phyloP scores from a whole-genome alignment of 257 asterid genomes.

The Solanum lycopersicoides region DNA sequence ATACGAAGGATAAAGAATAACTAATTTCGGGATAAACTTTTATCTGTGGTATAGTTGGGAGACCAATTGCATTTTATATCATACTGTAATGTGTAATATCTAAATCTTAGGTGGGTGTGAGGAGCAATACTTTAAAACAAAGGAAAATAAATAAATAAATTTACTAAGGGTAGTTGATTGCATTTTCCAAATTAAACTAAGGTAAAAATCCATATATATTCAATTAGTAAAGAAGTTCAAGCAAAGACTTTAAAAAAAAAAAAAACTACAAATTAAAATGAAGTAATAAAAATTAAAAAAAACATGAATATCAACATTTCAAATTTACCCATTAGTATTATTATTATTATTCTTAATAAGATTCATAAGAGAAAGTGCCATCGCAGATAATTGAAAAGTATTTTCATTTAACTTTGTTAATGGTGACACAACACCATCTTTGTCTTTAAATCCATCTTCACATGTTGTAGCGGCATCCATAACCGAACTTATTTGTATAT shows the following conservation, averaged over 20 bases:
- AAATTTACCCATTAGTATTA: not conserved
- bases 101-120: not conserved
- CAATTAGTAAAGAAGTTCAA: too few relatives aligned
- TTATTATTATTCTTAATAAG: slow-evolving; percentile 10
- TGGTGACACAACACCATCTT: slow-evolving; percentile 39
- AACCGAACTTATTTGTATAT: slow-evolving; percentile 32
- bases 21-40: too few relatives aligned
- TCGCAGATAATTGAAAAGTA: slow-evolving; percentile 41
- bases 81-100: not conserved
- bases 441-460: slow-evolving; percentile 57
- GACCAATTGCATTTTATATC: not conserved
- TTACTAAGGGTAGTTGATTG: not conserved
- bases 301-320: not conserved
- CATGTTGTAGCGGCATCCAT: slow-evolving; percentile 58
- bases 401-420: slow-evolving; percentile 35
- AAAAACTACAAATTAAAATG: not conserved
- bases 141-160: not conserved
- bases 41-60: not conserved
- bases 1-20: too few relatives aligned
- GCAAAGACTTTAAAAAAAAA: too few relatives aligned
- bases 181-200: not conserved
- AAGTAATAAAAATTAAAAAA: not conserved
- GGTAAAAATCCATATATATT: not conserved
- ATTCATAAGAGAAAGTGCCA: slow-evolving; percentile 37
- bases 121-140: not conserved